A percentile compares a stretch with the other conserved stretches of the same genome.
Conservation (phyloP, 1,139 yeast species). For the Yamadazyma atmosphaerica region DNA sequence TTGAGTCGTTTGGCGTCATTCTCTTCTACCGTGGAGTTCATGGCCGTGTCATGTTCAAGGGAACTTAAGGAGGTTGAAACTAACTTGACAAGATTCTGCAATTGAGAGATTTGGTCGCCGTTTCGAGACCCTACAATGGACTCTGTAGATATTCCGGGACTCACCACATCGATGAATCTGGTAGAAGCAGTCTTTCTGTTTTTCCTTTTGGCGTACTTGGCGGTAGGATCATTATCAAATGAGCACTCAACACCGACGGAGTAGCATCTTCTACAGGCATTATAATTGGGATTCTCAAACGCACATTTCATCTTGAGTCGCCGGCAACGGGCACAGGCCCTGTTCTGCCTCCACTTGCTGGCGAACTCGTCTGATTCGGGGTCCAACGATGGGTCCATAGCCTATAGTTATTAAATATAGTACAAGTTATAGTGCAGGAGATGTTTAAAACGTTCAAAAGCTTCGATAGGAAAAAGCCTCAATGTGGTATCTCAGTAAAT, state of each 20-base stretch:
- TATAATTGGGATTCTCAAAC: slow-evolving; percentile 46
- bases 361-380: slow-evolving; percentile 21
- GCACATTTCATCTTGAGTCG: slow-evolving; percentile 56
- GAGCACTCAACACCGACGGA: slow-evolving; percentile 48
- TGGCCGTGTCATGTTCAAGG: slow-evolving; percentile 16
- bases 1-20: slow-evolving; percentile 11
- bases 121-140: slow-evolving; percentile 15
- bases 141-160: slow-evolving; percentile 18
- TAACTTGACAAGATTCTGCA: slow-evolving; percentile 14
- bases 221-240: slow-evolving; percentile 49
- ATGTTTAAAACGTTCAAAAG: too few relatives aligned
- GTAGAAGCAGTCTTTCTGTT: slow-evolving; percentile 12
- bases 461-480: too few relatives aligned
- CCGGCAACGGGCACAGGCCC: slow-evolving; percentile 61
- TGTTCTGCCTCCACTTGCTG: slow-evolving; percentile 41
- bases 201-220: slow-evolving; percentile 26
- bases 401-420: too few relatives aligned
- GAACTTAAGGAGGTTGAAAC: slow-evolving; percentile 16
- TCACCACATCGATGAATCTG: slow-evolving; percentile 12
- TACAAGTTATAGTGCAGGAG: too few relatives aligned
- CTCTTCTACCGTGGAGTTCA: slow-evolving; percentile 12
- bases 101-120: slow-evolving; percentile 16
- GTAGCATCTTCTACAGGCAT: slow-evolving; percentile 48
- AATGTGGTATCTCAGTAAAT: too few relatives aligned
- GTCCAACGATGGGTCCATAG: not conserved